These are phyloP conservation scores for Rhizopogon vinicolor DNA, from an alignment of 768 basidiomycete species.

Conservation along the genomic window DNA sequence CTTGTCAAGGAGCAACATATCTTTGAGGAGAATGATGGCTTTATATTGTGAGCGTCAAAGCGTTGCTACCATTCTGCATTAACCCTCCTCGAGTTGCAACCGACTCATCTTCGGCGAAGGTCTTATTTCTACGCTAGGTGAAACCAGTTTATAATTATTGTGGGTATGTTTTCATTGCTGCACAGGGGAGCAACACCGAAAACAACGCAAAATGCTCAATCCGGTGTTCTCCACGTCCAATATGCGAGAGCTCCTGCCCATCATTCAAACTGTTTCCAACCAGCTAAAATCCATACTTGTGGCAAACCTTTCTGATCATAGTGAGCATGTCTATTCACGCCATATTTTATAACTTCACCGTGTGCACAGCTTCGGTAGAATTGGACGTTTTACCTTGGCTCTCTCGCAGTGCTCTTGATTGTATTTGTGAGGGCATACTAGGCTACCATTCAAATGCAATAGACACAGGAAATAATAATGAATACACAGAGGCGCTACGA, in stretches of 20 bases:
- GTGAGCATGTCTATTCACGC: too few relatives aligned
- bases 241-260: conserved; percentile 3
- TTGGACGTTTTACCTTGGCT: conserved; percentile 22
- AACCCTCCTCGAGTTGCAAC: background rate
- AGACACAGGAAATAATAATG: conserved; percentile 7
- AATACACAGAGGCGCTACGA: conserved; percentile 14
- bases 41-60: conserved; percentile 9
- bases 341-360: too few relatives aligned
- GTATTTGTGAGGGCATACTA: conserved; percentile 18
- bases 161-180: background rate
- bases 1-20: conserved; percentile 21
- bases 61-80: background rate
- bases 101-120: conserved; percentile 22
- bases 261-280: background rate
- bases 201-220: conserved; percentile 5
- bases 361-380: conserved; percentile 4
- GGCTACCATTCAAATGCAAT: conserved; percentile 16
- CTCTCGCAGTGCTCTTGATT: conserved; percentile 18
- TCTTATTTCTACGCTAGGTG: conserved; percentile 23
- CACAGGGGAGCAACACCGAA: conserved; percentile 3
- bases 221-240: conserved; percentile 3
- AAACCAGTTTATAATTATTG: background rate
- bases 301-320: background rate
- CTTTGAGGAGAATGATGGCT: conserved; percentile 20
- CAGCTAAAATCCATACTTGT: background rate